Base-by-base conservation (phyloP, 345 rosid species). In the Euphorbia pulcherrima region DNA sequence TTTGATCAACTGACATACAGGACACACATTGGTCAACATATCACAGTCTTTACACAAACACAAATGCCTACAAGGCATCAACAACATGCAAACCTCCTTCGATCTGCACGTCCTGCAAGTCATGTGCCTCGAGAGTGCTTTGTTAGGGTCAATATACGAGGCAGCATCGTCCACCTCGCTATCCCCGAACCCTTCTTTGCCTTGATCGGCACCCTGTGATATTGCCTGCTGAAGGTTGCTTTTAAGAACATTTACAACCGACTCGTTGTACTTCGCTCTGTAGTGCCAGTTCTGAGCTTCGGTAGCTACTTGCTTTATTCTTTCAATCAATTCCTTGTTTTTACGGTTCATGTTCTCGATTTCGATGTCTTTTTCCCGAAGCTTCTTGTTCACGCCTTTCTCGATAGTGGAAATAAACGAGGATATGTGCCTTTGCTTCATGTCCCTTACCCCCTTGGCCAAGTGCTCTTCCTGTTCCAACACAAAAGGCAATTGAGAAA, bases 111-210 rank as follows among this genome's bases (percentile, higher is more conserved):
- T 86, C 75, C 80, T 80, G 81, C 97, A 92, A 50, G 70, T 74
- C 85, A 83, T 69, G 27, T 65, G 74, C 48, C 33, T 20, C 11
- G 73, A 37, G 24, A 35, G n/a, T 5, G 79, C 58, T 55, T 75
- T 80, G 80, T 72, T 83, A 12, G 85, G 78, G 72, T 81, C 82
- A 20, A 81, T 68, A 75, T 79, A 86, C 1, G 96, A 92, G 44
- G 88, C 86, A 24, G 94, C 83, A 59, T 87, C 92, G 59, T 89
- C 94, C 14, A 83, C 77, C 74, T 89, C 97, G 23, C 86, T 89
- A 55, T 92, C 97, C 50, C 97, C 96, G 57, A 86, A 87, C 73
- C 96, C 93, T 87, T 92, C 97, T 79, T 87, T 83, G 53, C 79
- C 85, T 76, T 86, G 89, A 21, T 84, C 86, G 40, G 83, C 86